Conservation (phyloP, 805 yeast species). For the Candida coquimbonensis region DNA sequence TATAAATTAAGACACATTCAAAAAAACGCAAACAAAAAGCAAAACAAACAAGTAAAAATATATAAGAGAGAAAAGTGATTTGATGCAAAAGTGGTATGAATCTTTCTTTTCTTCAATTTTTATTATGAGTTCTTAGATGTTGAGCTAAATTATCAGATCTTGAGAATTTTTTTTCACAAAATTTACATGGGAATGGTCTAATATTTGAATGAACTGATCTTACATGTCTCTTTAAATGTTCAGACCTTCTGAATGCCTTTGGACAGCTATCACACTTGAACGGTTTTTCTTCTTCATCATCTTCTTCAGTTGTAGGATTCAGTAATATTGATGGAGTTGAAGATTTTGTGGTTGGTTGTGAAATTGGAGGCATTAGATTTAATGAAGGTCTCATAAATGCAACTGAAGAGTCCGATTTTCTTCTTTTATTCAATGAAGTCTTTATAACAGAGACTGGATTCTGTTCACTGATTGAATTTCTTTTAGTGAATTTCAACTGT, state of each 20-base stretch:
- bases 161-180: conserved; percentile 58
- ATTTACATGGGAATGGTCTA: conserved; percentile 58
- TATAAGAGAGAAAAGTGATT: too few species aligned
- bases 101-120: not conserved
- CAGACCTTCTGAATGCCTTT: conserved; percentile 63
- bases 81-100: not conserved
- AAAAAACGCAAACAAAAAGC: too few species aligned
- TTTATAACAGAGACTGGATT: not conserved
- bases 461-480: conserved; percentile 5
- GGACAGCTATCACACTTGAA: conserved; percentile 58
- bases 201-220: conserved; percentile 66
- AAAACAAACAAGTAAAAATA: too few species aligned
- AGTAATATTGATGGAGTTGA: conserved; percentile 3
- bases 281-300: conserved; percentile 40
- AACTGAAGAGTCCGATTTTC: conserved; percentile 19
- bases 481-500: not conserved
- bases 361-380: not conserved
- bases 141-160: conserved; percentile 62
- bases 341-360: conserved; percentile 3
- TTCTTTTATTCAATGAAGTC: conserved; percentile 15
- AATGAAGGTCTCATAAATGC: conserved; percentile 6
- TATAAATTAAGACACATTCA: too few species aligned
- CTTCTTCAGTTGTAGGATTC: conserved; percentile 4
- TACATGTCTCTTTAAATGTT: conserved; percentile 68
- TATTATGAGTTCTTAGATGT: conserved; percentile 51